Percentiles rank a stretch among this genome's conserved stretches.
phyloP scores from a whole-genome alignment of 2,329 filamentous ascomycete species.

The Colletotrichum sp. region DNA sequence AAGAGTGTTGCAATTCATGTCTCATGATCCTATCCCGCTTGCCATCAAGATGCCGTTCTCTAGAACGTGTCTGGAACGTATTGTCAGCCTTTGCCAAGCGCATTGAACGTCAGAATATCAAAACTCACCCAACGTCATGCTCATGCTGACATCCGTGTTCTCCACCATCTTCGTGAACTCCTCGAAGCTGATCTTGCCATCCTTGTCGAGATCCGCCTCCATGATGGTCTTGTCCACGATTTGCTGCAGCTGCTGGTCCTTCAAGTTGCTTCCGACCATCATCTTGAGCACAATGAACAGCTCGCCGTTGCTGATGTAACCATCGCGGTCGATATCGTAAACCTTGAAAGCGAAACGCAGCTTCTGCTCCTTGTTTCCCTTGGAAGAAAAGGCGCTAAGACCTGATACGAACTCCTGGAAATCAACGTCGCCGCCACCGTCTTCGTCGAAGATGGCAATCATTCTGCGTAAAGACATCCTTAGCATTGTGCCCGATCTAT shows the following conservation, averaged over 20 bases:
- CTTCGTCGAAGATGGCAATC: constrained; percentile 99
- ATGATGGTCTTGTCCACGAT: constrained; percentile 99
- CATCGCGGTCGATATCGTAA: constrained; percentile 98
- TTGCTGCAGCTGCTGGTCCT: constrained; percentile 98
- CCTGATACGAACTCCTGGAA: constrained; percentile 99
- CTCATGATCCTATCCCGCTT: constrained; percentile 16
- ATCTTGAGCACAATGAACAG: constrained; percentile 99
- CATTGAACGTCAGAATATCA: not conserved
- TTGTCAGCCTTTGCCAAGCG: not conserved
- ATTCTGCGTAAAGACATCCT: constrained; percentile 65
- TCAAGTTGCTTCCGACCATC: constrained; percentile 99
- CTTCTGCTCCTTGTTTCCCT: constrained; percentile 99
- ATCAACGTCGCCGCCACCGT: constrained; percentile 96
- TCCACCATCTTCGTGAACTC: constrained; percentile 99
- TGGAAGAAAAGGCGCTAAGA: constrained; percentile 93
- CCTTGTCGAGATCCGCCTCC: constrained; percentile 95
- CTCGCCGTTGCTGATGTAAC: constrained; percentile 98
- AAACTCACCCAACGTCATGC: constrained; percentile 72
- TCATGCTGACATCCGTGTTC: constrained; percentile 82
- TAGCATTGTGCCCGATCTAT: not conserved
- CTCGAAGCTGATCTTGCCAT: constrained; percentile 98
- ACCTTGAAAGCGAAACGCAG: constrained; percentile 98
- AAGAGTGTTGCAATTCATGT: constrained; percentile 20
- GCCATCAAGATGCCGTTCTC: not conserved
- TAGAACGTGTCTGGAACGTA: constrained; percentile 17